Evolutionary conservation across 1,139 yeast species (phyloP).

Genomic region (Magnusiomyces fungicola): DNA sequence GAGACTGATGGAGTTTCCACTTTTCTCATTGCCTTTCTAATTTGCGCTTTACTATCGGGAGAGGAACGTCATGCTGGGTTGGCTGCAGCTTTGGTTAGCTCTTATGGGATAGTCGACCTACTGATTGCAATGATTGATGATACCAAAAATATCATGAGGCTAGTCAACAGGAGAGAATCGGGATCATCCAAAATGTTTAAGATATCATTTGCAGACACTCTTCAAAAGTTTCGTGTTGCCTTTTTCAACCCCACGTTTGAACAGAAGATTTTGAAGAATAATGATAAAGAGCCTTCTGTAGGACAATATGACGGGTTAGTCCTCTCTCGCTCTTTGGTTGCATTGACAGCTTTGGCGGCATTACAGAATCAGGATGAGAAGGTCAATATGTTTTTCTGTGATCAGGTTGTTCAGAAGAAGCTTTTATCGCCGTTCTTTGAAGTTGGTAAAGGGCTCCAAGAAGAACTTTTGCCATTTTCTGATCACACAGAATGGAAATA

Average conservation of each 20-base stretch:
- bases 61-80: slow-evolving; percentile 14
- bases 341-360: slow-evolving; percentile 16
- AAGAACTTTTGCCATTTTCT: slow-evolving; percentile 3
- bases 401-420: slow-evolving; percentile 5
- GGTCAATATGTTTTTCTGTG: slow-evolving; percentile 11
- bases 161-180: slow-evolving; percentile 6
- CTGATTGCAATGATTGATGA: slow-evolving; percentile 19
- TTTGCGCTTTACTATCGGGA: slow-evolving; percentile 12
- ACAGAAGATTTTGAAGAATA: background rate
- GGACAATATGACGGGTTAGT: background rate
- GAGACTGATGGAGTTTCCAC: slow-evolving; percentile 10
- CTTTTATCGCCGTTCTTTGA: slow-evolving; percentile 6
- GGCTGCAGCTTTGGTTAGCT: slow-evolving; percentile 13
- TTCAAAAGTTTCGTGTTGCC: slow-evolving; percentile 10
- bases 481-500: background rate
- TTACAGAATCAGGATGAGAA: slow-evolving; percentile 14
- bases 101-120: slow-evolving; percentile 14
- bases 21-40: slow-evolving; percentile 14
- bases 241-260: background rate
- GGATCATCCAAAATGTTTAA: slow-evolving; percentile 13
- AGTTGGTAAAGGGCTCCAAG: slow-evolving; percentile 9
- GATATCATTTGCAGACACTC: slow-evolving; percentile 13
- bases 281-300: too few species aligned
- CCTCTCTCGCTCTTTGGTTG: slow-evolving; percentile 17
- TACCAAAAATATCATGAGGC: slow-evolving; percentile 16